Base-by-base conservation (phyloP, 768 basidiomycete species). In the Ephemerocybe angulata region DNA sequence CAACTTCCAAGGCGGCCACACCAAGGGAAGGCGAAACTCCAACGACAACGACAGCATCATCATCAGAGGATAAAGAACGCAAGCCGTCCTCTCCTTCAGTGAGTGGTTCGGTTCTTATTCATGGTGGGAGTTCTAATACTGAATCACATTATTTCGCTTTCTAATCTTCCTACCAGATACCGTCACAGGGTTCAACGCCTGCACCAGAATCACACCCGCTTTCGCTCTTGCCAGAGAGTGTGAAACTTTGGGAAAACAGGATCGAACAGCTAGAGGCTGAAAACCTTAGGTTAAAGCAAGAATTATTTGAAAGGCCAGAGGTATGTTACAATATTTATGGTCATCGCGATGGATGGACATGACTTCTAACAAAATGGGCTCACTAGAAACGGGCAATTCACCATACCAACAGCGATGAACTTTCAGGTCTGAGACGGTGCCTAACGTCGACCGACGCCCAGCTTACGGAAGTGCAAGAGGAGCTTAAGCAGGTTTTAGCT, bases 61-160 rank as follows among this genome's bases (percentile, higher is more conserved):
- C n/a, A n/a, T n/a, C 71, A 67, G 80, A 80, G 76, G 79, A 76
- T 70, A 69, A 75, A 59, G 73, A 71, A 66, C 67, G 67, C 62
- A 75, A 74, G 70, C 76, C 79, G 70, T 82, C 79, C 73, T 80
- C 85, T 77, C 83, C 86, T 70, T 78, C 74, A 76, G 88, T 88
- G 80, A 83, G 88, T 87, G 78, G 76, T 74, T 76, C 73, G 76
- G 72, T 71, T 63, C 64, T 66, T 60, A 60, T 78, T 74, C 79
- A 76, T 80, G 81, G 84, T 85, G 83, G 82, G 83, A 81, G 76
- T 75, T 72, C 72, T 72, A 69, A 69, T 68, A 69, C 66, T 74
- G 72, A 62, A 74, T 62, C 77, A 73, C 56, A 64, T 64, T 48
- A 63, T 61, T 43, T 50, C 30, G 29, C 60, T 61, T 67, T 76